Conservation (phyloP, 768 basidiomycete species). For the Suillus placidus region DNA sequence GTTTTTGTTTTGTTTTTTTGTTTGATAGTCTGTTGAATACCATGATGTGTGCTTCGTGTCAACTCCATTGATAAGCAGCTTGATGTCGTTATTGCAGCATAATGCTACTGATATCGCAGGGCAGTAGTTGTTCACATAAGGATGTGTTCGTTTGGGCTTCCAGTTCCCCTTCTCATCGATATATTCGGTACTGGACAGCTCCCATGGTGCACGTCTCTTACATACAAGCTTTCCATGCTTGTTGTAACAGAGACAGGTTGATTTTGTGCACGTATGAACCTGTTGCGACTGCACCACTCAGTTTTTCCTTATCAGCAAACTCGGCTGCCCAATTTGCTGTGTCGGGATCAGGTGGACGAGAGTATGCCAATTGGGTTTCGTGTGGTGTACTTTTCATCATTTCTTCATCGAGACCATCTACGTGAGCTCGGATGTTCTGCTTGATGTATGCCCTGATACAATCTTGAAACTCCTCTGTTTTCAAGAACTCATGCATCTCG, state of each 20-base stretch:
- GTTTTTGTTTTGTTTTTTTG: slow-evolving; percentile 34
- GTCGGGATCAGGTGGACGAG: too few species aligned
- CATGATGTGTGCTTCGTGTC: slow-evolving; percentile 37
- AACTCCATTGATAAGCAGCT: slow-evolving; percentile 39
- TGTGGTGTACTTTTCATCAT: too few species aligned
- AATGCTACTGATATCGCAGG: slow-evolving; percentile 27
- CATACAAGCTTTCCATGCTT: too few species aligned
- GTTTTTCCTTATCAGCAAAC: too few species aligned
- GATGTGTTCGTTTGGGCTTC: too few species aligned
- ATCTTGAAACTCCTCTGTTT: slow-evolving; percentile 28
- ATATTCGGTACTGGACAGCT: too few species aligned
- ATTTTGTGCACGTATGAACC: background rate
- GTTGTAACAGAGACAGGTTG: too few species aligned
- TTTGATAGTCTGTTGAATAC: slow-evolving; percentile 39
- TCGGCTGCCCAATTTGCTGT: too few species aligned
- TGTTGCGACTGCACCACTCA: background rate
- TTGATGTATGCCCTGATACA: slow-evolving; percentile 34
- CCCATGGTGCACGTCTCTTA: too few species aligned
- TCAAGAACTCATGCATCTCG: slow-evolving; percentile 29
- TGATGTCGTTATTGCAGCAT: slow-evolving; percentile 45
- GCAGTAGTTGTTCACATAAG: too few species aligned
- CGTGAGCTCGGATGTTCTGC: slow-evolving; percentile 34
- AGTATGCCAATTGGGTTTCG: too few species aligned
- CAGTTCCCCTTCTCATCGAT: too few species aligned
- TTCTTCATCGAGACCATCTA: slow-evolving; percentile 12